Evolutionary conservation across 106 monocot genomes (phyloP), one percentile per base, ranked within the genome.

Genomic region (Dendrobium catenatum): DNA sequence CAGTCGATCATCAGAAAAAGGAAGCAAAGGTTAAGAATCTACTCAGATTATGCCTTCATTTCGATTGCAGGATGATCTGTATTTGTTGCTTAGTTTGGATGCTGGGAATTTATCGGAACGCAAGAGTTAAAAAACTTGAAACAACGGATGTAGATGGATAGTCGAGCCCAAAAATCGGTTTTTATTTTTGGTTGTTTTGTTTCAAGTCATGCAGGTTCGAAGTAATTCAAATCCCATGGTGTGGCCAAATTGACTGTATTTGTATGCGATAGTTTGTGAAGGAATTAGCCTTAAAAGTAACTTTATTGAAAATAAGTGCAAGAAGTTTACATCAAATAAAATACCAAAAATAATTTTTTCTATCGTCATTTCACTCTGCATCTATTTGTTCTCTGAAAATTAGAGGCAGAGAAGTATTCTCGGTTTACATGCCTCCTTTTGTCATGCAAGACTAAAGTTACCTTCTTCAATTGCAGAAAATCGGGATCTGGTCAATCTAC

Each of bases 381-480:
- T 51, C 37, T 37, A 37, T 51, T 51, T 51, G 10, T 51, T 51
- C 13, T 13, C 15, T 51, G 51, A 51, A 46, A 46, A 51, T 15
- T 51, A 51, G 51, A 51, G 51, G 15, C 3, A 51, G 51, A 13
- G 51, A 51, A 51, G 13, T 13, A 13, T 51, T 51, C 51, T 51
- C 10, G 13, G 6, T 66, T 24, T 26, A 66, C n/a, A 51, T 51
- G 26, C 54, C 27, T 29, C 9, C 66, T 18, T 55, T 46, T 17
- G 22, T 77, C 49, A 19, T 29, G 78, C 15, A 15, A 49, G 78
- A 76, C 46, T 68, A 40, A 74, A 43, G 40, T 64, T 20, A 43
- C 31, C n/a, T 78, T 29, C 42, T 76, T n/a, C 77, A 15, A 33
- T 41, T 88, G 80, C 94, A 98, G 98, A 84, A 93, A 88, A 42